Evolutionary conservation across 805 yeast genomes (phyloP).

Genomic region (Candida incommunis): DNA sequence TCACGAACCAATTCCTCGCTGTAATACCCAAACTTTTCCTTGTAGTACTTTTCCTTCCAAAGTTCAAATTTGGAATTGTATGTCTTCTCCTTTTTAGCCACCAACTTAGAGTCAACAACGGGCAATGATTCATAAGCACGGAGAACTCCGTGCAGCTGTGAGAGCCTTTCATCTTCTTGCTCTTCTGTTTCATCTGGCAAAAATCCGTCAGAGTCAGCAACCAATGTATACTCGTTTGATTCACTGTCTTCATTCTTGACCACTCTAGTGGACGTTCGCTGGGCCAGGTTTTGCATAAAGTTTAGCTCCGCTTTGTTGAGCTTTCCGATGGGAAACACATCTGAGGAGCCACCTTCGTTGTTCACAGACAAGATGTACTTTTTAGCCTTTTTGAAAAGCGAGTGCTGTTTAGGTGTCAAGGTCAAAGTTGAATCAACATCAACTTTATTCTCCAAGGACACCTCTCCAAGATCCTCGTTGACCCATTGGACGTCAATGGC

Average conservation of each 20-base stretch:
- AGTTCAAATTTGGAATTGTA: conserved; percentile 59
- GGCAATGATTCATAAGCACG: conserved; percentile 24
- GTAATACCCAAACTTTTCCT: conserved; percentile 51
- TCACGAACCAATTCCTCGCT: conserved; percentile 44
- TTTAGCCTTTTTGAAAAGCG: conserved; percentile 34
- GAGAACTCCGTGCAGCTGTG: conserved; percentile 41
- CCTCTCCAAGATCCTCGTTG: conserved; percentile 55
- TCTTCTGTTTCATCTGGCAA: conserved; percentile 56
- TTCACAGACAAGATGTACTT: conserved; percentile 32
- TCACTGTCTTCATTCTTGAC: conserved; percentile 9
- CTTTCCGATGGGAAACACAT: conserved; percentile 3
- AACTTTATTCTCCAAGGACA: conserved; percentile 25
- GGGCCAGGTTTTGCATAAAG: conserved; percentile 15
- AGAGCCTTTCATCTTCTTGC: conserved; percentile 38
- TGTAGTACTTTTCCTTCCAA: conserved; percentile 83
- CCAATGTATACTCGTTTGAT: no score
- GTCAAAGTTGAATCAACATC: conserved; percentile 53
- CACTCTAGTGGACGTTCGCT: conserved; percentile 14
- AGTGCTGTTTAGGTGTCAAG: conserved; percentile 42
- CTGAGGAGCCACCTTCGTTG: conserved; percentile 7
- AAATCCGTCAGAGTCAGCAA: conserved; percentile 49
- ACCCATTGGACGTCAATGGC: conserved; percentile 81
- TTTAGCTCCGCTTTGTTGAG: conserved; percentile 14
- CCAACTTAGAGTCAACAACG: conserved; percentile 17
- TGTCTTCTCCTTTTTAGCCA: conserved; percentile 38